Base-by-base conservation (phyloP, 768 basidiomycete genomes). In the Suillus placidus region DNA sequence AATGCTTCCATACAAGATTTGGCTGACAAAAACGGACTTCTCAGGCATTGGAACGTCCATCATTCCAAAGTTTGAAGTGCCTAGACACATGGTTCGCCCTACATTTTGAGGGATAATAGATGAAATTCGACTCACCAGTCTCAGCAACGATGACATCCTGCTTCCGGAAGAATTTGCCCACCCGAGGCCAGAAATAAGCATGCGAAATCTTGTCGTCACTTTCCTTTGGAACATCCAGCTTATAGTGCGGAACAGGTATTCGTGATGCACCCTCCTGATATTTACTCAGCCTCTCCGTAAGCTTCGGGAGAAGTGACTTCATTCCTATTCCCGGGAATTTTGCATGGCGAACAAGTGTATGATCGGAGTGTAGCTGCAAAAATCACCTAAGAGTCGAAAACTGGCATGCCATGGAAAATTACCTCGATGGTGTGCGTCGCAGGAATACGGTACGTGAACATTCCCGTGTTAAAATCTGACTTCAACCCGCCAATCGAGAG, bases 1-100 rank as follows among this genome's bases (percentile, higher is more conserved):
- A 69, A 98, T 97, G 65, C 90, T 90, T 60, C 96, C 95, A 89
- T 92, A 97, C 6, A 97, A 78, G 60, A 97, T 87, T 77, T 95
- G 94, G 66, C 83, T 86, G 45, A 94, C 66, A 64, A 90, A 87
- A 6, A 87, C 76, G 0, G 88, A 80, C 54, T 86, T 82, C n/a
- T 86, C 81, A 0, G 96, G 96, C 13, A 97, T 78, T 2, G 89
- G 87, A 37, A 94, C 84, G 66, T 93, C 93, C 47, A 95, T 74
- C 56, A 97, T 85, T 54, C 95, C 96, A 73, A 97, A 97, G 67
- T 82, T 89, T 14, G 92, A 87, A 0, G 94, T 95, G 5, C 90
- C 87, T 85, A 55, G 4, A 49, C 5, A 5, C 49, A 9, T 40
- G n/a, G 14, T 40, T 62, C 14, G 13, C 4, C 40, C 10, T 16